Evolutionary conservation across 176 grass and related monocot genomes (phyloP), one percentile per base, ranked within the genome.

Genomic region (Phyllostachys edulis): DNA sequence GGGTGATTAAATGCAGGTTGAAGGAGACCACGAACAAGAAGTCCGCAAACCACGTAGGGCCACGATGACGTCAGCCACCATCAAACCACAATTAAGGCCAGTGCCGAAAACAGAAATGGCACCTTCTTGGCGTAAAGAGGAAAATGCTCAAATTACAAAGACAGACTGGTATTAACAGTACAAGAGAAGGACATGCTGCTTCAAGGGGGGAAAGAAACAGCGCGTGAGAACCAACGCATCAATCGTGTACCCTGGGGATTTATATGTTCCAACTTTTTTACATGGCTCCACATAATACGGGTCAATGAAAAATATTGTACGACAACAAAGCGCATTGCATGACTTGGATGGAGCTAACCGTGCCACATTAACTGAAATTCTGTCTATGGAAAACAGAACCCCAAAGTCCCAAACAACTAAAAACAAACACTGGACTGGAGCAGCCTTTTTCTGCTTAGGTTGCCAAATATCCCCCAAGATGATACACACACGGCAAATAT

Each of bases 401-500:
- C 79, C 45, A 82, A 62, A 79, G 13, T 40, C 49, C 79, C 45
- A 82, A 62, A 54, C 67, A 36, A 90, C 41, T 78, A 45, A 66
- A 85, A 73, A 20, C 45, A 75, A 79, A 84, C 61, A 79, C 41
- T 54, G 50, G 49, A 59, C 49, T 80, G 41, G 50, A 83, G 68
- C 84, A 80, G 69, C 75, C 13, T 79, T 67, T 75, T 61, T 60
- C 68, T 80, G 62, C 82, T 67, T 80, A 37, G 9, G 10, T 69
- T 79, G 29, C 41, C 32, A 83, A 85, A 69, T 79, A 50, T 69
- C 12, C 52, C 62, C 85, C 29, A 79, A 87, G 74, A 87, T 87
- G 87, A 78, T 90, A 83, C 67, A 90, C 82, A 85, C 79, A 86
- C 21, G 41, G 52, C 34, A 89, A 85, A 26, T 71, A 89, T 65